A percentile compares a stretch with the other conserved stretches of the same genome.
Conservation (phyloP, 768 basidiomycete genomes). For the Lyophyllum decastes region DNA sequence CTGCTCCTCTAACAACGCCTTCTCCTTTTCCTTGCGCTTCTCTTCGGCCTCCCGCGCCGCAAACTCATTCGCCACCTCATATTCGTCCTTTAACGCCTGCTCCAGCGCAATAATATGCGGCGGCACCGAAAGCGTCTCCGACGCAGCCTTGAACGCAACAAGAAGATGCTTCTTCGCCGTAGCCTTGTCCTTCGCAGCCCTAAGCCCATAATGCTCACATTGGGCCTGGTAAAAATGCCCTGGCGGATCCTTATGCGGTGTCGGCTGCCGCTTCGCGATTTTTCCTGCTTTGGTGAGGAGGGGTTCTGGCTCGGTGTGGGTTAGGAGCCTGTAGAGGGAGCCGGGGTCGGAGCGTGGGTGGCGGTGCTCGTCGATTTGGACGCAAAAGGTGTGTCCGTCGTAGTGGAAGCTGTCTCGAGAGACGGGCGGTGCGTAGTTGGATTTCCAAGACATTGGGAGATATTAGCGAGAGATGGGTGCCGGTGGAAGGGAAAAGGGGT, state of each 20-base stretch:
- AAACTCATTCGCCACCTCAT: slow-evolving; percentile 17
- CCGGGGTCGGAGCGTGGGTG: slow-evolving; percentile 19
- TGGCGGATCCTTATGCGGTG: slow-evolving; percentile 21
- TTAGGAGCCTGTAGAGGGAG: slow-evolving; percentile 23
- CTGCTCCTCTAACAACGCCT: neutral
- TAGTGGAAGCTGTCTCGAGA: slow-evolving; percentile 20
- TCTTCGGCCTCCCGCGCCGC: slow-evolving; percentile 13
- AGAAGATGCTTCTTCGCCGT: slow-evolving; percentile 27
- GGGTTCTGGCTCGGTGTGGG: slow-evolving; percentile 23
- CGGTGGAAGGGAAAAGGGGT: no score
- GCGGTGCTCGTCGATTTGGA: slow-evolving; percentile 13
- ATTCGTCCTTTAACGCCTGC: slow-evolving; percentile 21
- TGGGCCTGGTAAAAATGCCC: slow-evolving; percentile 28
- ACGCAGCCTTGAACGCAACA: slow-evolving; percentile 17
- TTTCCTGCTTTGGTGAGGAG: slow-evolving; percentile 28
- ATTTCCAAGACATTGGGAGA: no score
- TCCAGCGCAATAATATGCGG: slow-evolving; percentile 22
- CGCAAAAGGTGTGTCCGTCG: neutral
- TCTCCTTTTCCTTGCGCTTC: slow-evolving; percentile 8
- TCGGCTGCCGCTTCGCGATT: slow-evolving; percentile 25
- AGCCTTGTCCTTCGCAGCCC: slow-evolving; percentile 23
- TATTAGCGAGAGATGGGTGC: no score
- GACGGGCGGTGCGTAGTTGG: slow-evolving; percentile 16
- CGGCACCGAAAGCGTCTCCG: slow-evolving; percentile 21
- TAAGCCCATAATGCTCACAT: slow-evolving; percentile 28